Percentiles rank a stretch among this genome's conserved stretches.
phyloP scores from a whole-genome alignment of 169 alveolate species.

The Cyclospora cayetanensis region DNA sequence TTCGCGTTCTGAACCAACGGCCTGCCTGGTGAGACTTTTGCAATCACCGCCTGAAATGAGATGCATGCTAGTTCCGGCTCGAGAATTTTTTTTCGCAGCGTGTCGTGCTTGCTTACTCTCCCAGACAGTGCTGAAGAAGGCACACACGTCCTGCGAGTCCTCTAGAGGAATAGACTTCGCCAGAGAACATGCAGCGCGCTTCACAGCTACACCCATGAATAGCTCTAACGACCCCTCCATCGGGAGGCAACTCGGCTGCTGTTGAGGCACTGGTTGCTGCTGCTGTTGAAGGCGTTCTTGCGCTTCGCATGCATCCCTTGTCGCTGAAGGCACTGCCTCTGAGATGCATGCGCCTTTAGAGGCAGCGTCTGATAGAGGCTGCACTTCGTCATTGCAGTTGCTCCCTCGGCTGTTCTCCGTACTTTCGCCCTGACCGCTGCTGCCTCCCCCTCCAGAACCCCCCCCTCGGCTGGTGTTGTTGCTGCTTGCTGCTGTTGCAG shows the following conservation, averaged over 20 bases:
- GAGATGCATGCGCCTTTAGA: too few relatives aligned
- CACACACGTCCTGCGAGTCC: not conserved
- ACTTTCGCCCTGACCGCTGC: not conserved
- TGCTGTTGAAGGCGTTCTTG: slow-evolving; percentile 1
- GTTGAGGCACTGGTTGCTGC: not conserved
- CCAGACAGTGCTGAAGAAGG: not conserved
- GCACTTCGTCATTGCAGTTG: not conserved
- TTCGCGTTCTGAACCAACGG: too few relatives aligned
- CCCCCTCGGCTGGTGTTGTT: not conserved
- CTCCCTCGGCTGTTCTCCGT: not conserved
- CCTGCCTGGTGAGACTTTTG: too few relatives aligned
- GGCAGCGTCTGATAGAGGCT: not conserved
- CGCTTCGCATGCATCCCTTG: too few relatives aligned
- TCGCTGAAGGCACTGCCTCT: too few relatives aligned
- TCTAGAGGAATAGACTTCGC: not conserved
- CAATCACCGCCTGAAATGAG: too few relatives aligned
- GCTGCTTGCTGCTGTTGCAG: not conserved
- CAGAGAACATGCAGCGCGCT: not conserved
- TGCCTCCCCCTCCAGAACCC: too few relatives aligned
- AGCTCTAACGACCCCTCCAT: not conserved
- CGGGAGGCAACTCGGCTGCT: not conserved
- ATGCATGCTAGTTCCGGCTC: too few relatives aligned
- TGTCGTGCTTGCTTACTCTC: not conserved
- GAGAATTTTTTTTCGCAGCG: too few relatives aligned
- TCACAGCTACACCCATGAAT: not conserved